Base-by-base conservation (phyloP, 75 land plant genomes). In the Pinus taeda region DNA sequence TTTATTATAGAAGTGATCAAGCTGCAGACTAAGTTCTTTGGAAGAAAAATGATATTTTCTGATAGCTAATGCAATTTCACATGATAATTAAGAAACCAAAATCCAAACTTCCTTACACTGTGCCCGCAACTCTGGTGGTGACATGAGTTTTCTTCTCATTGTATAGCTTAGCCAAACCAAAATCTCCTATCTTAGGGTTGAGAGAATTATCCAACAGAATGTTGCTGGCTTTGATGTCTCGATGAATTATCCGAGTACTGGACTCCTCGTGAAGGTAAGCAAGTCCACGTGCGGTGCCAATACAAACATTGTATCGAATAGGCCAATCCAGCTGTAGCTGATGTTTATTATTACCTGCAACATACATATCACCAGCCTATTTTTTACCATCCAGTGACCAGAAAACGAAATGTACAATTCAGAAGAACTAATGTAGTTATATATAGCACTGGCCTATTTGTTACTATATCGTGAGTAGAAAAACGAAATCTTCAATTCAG, bases 201-300 rank as follows among this genome's bases (percentile, higher is more conserved):
- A 95, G 86, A 64, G 91, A 80, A 57, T 84, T 39, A 73, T 94
- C 96, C 60, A 94, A 91, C 22, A 94, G 84, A 67, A 94, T 91
- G 75, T 94, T 94, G 77, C 96, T 95, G 49, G 98, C 90, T 79
- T 95, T 95, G 21, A 95, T 89, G 74, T 95, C 98, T 65, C 98
- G 82, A 76, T 95, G 98, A 20, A 95, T 86, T 67, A 95, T 89
- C 57, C 92, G 74, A 18, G 82, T 57, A 49, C 87, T 79, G 55
- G 94, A 93, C 24, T 93, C 98, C 65, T 95, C 98, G 69, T 95
- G 98, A 59, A 95, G 91, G 81, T 93, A 95, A 66, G 92, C 83
- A 26, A 95, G 85, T 21, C 94, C 96, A 65, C 90, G 80, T 71
- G 98, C 96, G 2, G 78, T 69, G 4, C 93, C 93, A 73, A 89